Percentiles rank a stretch among this genome's conserved stretches.
phyloP scores from a whole-genome alignment of 129 eudicot genomes.

The Flaveria bidentis region DNA sequence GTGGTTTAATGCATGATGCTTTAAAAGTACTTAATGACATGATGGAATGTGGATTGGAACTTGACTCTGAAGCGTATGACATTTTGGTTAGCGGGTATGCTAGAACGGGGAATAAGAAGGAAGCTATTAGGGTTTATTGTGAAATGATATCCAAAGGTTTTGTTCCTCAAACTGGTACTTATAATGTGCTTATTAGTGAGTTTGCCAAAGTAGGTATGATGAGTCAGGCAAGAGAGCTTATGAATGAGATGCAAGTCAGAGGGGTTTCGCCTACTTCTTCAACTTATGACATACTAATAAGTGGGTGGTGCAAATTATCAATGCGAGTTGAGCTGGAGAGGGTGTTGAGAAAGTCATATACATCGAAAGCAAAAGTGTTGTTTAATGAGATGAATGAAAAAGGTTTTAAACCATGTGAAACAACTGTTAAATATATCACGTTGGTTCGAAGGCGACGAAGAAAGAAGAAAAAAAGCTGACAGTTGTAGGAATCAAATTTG shows the following conservation, averaged over 20 bases:
- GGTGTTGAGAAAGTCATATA: conserved; percentile 46
- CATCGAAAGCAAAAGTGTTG: conserved; percentile 59
- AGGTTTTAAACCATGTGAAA: conserved; percentile 68
- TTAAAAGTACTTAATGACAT: conserved; percentile 52
- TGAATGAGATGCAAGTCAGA: conserved; percentile 89
- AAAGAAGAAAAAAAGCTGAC: conserved; percentile 45
- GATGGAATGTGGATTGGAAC: conserved; percentile 57
- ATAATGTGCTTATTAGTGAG: conserved; percentile 70
- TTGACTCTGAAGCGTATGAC: conserved; percentile 61
- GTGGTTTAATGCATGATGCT: conserved; percentile 56
- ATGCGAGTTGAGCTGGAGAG: conserved; percentile 53
- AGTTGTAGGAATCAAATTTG: conserved; percentile 25
- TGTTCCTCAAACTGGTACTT: conserved; percentile 67
- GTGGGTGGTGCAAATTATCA: conserved; percentile 78
- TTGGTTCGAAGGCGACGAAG: conserved; percentile 49
- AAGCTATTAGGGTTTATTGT: conserved; percentile 80
- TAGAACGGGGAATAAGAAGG: conserved; percentile 71
- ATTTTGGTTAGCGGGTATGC: conserved; percentile 71
- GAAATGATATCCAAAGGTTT: conserved; percentile 93
- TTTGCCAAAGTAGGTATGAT: conserved; percentile 85
- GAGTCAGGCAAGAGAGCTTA: conserved; percentile 86
- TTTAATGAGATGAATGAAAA: conserved; percentile 75
- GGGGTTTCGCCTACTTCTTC: conserved; percentile 67
- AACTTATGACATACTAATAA: conserved; percentile 79
- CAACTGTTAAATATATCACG: conserved; percentile 48